A percentile compares a stretch with the other conserved stretches of the same genome.
phyloP scores from a whole-genome alignment of 192 early-diverging fungal genomes.

The Coemansia sp. region DNA sequence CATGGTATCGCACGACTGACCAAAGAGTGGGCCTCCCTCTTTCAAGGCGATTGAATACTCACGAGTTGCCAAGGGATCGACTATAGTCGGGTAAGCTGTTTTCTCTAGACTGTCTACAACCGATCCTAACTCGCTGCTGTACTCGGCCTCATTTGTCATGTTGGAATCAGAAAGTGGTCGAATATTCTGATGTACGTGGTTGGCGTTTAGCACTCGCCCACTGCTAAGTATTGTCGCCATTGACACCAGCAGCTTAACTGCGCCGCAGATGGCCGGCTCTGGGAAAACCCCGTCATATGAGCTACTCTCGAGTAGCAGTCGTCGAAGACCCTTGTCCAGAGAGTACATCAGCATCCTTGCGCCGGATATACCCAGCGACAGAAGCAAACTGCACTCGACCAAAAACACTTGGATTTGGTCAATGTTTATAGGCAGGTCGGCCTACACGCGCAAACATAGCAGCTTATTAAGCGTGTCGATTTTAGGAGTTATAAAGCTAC shows the following conservation, averaged over 20 bases:
- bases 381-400: constrained; percentile 32
- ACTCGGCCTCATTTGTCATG: constrained; percentile 2
- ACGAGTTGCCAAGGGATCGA: not conserved
- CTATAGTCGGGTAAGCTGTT: constrained; percentile 32
- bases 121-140: not conserved
- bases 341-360: constrained; percentile 35
- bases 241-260: constrained; percentile 24
- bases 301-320: constrained; percentile 27
- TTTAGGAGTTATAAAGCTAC: not conserved
- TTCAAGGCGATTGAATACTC: constrained; percentile 26
- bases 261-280: constrained; percentile 33
- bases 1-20: constrained; percentile 31
- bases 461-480: not conserved
- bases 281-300: constrained; percentile 26
- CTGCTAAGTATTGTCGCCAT: constrained; percentile 33
- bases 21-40: constrained; percentile 39
- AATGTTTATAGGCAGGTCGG: constrained; percentile 24
- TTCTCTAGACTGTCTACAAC: not conserved
- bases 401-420: constrained; percentile 45
- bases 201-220: constrained; percentile 19
- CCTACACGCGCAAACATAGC: constrained; percentile 13
- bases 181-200: constrained; percentile 5
- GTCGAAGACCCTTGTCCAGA: constrained; percentile 26
- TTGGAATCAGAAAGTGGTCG: constrained; percentile 26
- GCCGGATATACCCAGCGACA: constrained; percentile 47